Evolutionary conservation across 2,329 filamentous ascomycete species (phyloP).

Genomic region (Cladosporium sp.): DNA sequence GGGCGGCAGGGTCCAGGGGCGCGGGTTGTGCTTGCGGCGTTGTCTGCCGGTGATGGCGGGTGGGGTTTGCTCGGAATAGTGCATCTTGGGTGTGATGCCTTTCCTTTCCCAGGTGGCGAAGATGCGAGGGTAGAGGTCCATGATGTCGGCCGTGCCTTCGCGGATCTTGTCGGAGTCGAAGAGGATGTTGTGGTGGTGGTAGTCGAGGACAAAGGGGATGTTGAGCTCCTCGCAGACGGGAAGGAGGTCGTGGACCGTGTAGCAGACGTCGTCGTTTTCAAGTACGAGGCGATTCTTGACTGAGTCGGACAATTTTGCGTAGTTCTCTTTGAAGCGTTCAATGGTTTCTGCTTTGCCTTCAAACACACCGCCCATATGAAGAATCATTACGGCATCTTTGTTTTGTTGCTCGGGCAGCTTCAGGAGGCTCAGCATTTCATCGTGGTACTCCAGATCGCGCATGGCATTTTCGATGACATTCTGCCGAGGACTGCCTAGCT

Average conservation of each 20-base stretch:
- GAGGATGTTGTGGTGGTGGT: conserved; percentile 92
- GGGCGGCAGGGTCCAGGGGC: conserved; percentile 75
- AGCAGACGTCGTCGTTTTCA: conserved; percentile 92
- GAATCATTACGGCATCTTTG: conserved; percentile 85
- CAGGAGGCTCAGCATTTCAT: conserved; percentile 75
- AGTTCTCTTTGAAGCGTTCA: conserved; percentile 73
- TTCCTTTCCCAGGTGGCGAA: conserved; percentile 80
- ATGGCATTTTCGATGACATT: conserved; percentile 73
- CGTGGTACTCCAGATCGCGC: conserved; percentile 82
- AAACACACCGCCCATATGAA: conserved; percentile 89
- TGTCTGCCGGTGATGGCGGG: conserved; percentile 74
- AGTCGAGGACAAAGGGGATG: conserved; percentile 89
- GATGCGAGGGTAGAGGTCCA: conserved; percentile 70
- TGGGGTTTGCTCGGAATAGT: conserved; percentile 80
- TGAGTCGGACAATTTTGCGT: conserved; percentile 59
- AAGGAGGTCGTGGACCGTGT: conserved; percentile 86
- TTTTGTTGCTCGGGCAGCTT: conserved; percentile 73
- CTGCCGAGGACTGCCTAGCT: conserved; percentile 76
- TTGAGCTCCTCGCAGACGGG: conserved; percentile 91
- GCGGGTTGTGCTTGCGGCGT: conserved; percentile 77
- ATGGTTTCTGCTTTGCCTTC: conserved; percentile 80
- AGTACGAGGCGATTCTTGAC: conserved; percentile 80
- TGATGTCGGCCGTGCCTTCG: conserved; percentile 81
- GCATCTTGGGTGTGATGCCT: conserved; percentile 89
- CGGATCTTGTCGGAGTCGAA: conserved; percentile 70